Evolutionary conservation across 352 stramenopile species (phyloP).

Genomic region (Globisporangium solare): DNA sequence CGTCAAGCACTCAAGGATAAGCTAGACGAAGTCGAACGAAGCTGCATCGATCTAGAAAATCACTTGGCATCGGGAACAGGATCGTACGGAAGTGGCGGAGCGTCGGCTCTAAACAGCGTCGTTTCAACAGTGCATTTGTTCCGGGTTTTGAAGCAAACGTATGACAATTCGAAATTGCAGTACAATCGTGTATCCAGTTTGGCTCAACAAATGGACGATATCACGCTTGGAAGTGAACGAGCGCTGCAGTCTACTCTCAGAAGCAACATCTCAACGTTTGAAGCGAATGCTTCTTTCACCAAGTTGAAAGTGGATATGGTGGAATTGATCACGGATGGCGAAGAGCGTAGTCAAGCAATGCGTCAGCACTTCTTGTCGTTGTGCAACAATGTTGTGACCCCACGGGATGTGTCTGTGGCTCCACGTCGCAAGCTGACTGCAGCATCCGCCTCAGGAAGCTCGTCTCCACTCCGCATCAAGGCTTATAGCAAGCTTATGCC

Average conservation of each 20-base stretch:
- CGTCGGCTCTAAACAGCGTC: constrained; percentile 4
- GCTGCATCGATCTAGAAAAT: constrained; percentile 45
- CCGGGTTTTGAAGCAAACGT: constrained; percentile 67
- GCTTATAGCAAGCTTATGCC: constrained; percentile 71
- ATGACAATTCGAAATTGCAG: constrained; percentile 69
- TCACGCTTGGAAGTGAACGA: constrained; percentile 35
- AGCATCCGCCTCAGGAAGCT: constrained; percentile 11
- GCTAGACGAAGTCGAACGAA: constrained; percentile 42
- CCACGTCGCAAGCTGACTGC: constrained; percentile 34
- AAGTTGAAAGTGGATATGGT: constrained; percentile 48
- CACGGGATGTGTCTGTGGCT: constrained; percentile 43
- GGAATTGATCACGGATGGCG: constrained; percentile 34
- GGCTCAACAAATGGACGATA: constrained; percentile 42
- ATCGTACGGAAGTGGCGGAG: constrained; percentile 8
- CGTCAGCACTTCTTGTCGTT: constrained; percentile 48
- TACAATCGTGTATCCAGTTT: constrained; percentile 62
- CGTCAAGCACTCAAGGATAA: constrained; percentile 42
- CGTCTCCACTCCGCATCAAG: constrained; percentile 35
- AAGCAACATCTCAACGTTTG: constrained; percentile 12
- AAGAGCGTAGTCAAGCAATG: constrained; percentile 41
- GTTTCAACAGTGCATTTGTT: constrained; percentile 51
- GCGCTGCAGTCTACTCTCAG: constrained; percentile 20
- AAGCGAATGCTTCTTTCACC: constrained; percentile 12
- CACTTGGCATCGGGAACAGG: constrained; percentile 36
- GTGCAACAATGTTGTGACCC: constrained; percentile 58